Percentiles rank a stretch among this genome's conserved stretches.
Evolutionary conservation across 345 rosid genomes (phyloP).

Genomic region (Excoecaria agallocha): DNA sequence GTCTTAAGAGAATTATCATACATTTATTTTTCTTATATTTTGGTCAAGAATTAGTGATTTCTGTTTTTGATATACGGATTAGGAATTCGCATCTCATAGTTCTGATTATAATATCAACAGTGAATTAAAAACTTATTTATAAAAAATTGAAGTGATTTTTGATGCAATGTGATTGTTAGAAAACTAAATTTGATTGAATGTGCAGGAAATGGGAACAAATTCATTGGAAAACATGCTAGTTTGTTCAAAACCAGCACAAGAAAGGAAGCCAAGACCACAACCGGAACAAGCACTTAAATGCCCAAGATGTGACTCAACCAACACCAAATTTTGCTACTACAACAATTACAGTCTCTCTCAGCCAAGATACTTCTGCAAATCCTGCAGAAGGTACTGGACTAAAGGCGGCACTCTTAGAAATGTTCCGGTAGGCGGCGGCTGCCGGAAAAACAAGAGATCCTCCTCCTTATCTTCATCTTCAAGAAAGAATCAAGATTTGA

Average conservation of each 20-base stretch:
- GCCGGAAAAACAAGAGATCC: constrained; percentile 78
- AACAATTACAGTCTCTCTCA: constrained; percentile 96
- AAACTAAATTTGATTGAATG: too few species aligned
- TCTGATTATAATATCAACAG: too few species aligned
- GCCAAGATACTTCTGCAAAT: constrained; percentile 93
- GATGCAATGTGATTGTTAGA: too few species aligned
- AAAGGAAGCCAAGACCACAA: constrained; percentile 57
- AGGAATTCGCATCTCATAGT: too few species aligned
- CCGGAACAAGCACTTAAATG: constrained; percentile 80
- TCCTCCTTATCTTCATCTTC: constrained; percentile 38
- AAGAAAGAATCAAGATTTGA: constrained; percentile 44
- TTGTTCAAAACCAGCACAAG: constrained; percentile 50
- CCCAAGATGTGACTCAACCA: constrained; percentile 88
- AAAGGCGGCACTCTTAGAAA: constrained; percentile 92
- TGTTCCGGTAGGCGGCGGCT: constrained; percentile 97
- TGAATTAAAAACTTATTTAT: too few species aligned
- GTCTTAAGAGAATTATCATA: too few species aligned
- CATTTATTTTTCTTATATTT: too few species aligned
- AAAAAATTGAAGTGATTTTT: too few species aligned
- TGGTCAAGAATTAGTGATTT: neutral
- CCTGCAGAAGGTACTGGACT: constrained; percentile 95
- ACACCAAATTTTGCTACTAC: constrained; percentile 96
- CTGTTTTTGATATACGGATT: neutral
- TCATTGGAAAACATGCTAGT: constrained; percentile 68
- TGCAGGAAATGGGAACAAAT: constrained; percentile 53